Percentiles rank a stretch among this genome's conserved stretches.
phyloP scores from a whole-genome alignment of 805 yeast genomes.

The Suhomyces faveliae region DNA sequence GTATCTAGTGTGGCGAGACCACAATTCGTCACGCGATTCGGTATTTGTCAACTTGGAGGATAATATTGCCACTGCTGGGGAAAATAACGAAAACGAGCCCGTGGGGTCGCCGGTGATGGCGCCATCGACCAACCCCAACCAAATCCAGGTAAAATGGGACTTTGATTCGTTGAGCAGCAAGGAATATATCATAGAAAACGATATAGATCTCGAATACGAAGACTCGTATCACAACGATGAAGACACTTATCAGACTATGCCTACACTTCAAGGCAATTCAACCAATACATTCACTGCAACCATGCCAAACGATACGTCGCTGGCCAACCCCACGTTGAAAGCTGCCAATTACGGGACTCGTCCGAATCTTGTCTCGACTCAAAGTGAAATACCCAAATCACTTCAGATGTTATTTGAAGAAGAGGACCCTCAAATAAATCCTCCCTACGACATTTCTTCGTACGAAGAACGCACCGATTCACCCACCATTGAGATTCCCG shows the following conservation, averaged over 20 bases:
- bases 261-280: slow-evolving; percentile 20
- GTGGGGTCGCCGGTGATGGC: slow-evolving; percentile 1
- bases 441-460: slow-evolving; percentile 6
- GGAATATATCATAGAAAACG: slow-evolving; percentile 72
- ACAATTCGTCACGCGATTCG: slow-evolving; percentile 53
- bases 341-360: neutral
- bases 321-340: slow-evolving; percentile 4
- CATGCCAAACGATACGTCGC: slow-evolving; percentile 3
- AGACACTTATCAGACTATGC: slow-evolving; percentile 28
- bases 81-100: neutral
- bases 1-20: slow-evolving; percentile 75
- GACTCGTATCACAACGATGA: slow-evolving; percentile 25
- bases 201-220: slow-evolving; percentile 43
- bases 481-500: slow-evolving; percentile 70
- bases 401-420: slow-evolving; percentile 69
- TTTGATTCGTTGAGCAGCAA: slow-evolving; percentile 77
- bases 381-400: slow-evolving; percentile 65
- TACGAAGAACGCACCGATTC: slow-evolving; percentile 43
- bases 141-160: slow-evolving; percentile 73
- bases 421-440: slow-evolving; percentile 10
- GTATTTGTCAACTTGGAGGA: slow-evolving; percentile 31
- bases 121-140: slow-evolving; percentile 10
- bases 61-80: slow-evolving; percentile 2
- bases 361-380: neutral
- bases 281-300: slow-evolving; percentile 11